Evolutionary conservation across 2,329 filamentous ascomycete genomes (phyloP), one percentile per base, ranked within the genome.

Genomic region (Hymenoscyphus scutula): DNA sequence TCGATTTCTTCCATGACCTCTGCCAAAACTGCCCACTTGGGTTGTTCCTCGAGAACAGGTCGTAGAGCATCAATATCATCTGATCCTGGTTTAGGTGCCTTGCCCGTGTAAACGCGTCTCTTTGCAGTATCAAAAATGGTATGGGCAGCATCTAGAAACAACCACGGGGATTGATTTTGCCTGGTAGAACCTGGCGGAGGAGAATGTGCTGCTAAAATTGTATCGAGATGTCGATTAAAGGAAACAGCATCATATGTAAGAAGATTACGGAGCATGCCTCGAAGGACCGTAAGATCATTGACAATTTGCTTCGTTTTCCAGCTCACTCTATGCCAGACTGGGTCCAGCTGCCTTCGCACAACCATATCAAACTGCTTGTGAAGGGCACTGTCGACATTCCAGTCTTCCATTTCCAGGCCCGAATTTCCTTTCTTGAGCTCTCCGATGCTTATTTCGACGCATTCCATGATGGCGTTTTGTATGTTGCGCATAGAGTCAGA

Each of bases 231-330:
- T 73, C 94, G 91, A 64, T 96, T 85, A 74, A 99, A 96, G 5
- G 90, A 91, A 37, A 98, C 92, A 23, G 92, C 88, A 76, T 99
- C 95, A 69, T 95, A 91, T 1, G 89, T 89, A 29, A 99, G 82
- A 23, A 99, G 81, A 38, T 81, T 89, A 76, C 94, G 89, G 17
- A 99, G 82, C 75, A 98, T 89, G 25, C 86, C 87, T 62, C 94
- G 85, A 41, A 99, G 81, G 19, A 97, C 87, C 0, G 89, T 89
- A 69, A 99, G 76, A 74, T 98, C 95, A 70, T 88, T 89, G 62
- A 96, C 94, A 69, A 99, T 97, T 76, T 97, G 93, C 71, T 90
- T 91, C 1, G 94, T 98, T 76, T 95, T 92, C 82, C 91, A 96
- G 75, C 90, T 97, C 58, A 97, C 91, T 60, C 95, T 87, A 78